Base-by-base conservation (phyloP, 1,284 basidiomycete genomes). In the Grifola frondosa region DNA sequence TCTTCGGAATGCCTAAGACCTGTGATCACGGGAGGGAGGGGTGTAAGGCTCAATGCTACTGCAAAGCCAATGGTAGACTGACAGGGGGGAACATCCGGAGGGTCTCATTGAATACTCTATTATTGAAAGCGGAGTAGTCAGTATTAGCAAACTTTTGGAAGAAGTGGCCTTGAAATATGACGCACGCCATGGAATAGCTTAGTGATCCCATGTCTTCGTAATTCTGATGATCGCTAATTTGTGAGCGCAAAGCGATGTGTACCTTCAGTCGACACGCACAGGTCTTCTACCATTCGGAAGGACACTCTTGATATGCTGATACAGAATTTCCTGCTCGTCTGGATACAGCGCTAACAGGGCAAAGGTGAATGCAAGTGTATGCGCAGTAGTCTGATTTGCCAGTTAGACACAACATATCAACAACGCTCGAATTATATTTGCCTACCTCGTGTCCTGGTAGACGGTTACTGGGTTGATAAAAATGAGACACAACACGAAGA, bases 21-120 rank as follows among this genome's bases (percentile, higher is more conserved):
- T n/a, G n/a, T n/a, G n/a, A n/a, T n/a, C n/a, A n/a, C n/a, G n/a
- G 22, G 6, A 38, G 4, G 20, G 11, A 23, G 5, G 3, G 20
- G n/a, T n/a, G n/a, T n/a, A n/a, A n/a, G n/a, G n/a, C n/a, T n/a
- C n/a, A n/a, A n/a, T n/a, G n/a, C n/a, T n/a, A n/a, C n/a, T n/a
- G n/a, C n/a, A n/a, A n/a, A n/a, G n/a, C 30, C 6, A 13, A 15
- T 16, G 13, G 24, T 12, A 26, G 21, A 62, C 73, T 37, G 61
- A 80, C 80, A 8, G 78, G 70, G 31, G 81, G 77, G 53, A 76
- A 81, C 48, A 84, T 61, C 21, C 82, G 70, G 11, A 84, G 62
- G 1, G 78, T 75, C 61, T 85, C 81, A 54, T 80, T 70, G 45
- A 80, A 68, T 1, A 78, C 74, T 6, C 77, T 81, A 44, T 53